phyloP scores from a whole-genome alignment of 1,284 basidiomycete genomes.

The Naganishia cerealis region DNA sequence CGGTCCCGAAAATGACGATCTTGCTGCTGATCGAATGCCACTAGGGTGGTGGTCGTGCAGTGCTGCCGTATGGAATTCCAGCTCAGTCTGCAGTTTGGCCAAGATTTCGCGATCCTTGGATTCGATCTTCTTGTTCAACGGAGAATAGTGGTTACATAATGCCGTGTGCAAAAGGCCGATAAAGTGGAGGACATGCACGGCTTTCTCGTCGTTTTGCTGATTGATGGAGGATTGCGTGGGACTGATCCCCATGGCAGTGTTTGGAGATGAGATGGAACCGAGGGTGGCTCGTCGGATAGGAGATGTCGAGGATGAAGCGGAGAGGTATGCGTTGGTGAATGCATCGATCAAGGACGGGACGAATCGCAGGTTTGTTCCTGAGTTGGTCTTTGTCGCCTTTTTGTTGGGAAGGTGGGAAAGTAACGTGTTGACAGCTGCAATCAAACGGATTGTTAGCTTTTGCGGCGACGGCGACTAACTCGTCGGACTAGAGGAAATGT shows the following conservation, averaged over 20 bases:
- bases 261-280: conserved; percentile 19
- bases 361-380: conserved; percentile 49
- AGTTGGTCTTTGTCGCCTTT: conserved; percentile 50
- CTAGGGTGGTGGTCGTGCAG: conserved; percentile 31
- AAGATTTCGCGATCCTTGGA: conserved; percentile 50
- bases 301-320: conserved; percentile 17
- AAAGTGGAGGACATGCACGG: conserved; percentile 39
- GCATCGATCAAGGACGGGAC: conserved; percentile 46
- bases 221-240: neutral
- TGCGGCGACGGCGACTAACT: neutral
- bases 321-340: conserved; percentile 19
- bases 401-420: conserved; percentile 42
- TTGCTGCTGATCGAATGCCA: neutral
- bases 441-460: neutral
- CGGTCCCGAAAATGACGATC: neutral
- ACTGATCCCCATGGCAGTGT: conserved; percentile 21
- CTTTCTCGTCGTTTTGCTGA: conserved; percentile 8
- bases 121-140: conserved; percentile 41
- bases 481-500: no score
- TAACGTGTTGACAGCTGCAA: conserved; percentile 40
- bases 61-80: conserved; percentile 39
- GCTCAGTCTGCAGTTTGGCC: conserved; percentile 49
- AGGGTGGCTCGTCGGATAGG: conserved; percentile 5
- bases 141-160: conserved; percentile 47
- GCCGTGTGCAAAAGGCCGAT: conserved; percentile 46